Evolutionary conservation across 805 yeast species (phyloP).

Genomic region (Wickerhamiella azyma): DNA sequence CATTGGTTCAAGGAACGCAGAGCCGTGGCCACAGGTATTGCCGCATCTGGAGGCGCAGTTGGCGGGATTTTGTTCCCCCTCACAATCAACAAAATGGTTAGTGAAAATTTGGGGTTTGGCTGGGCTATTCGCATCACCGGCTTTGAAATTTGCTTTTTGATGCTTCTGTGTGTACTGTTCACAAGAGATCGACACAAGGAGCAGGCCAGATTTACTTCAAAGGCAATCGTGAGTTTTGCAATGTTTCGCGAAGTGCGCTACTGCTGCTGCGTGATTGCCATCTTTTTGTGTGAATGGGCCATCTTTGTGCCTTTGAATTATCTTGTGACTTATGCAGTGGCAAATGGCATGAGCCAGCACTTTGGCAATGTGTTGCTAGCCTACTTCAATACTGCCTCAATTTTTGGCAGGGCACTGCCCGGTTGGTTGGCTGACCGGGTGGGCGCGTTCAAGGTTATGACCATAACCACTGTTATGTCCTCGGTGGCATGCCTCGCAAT

Average conservation of each 20-base stretch:
- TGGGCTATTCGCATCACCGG: slow-evolving; percentile 47
- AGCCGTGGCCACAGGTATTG: slow-evolving; percentile 48
- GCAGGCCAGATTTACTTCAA: slow-evolving; percentile 14
- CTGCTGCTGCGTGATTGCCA: slow-evolving; percentile 21
- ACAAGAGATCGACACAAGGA: slow-evolving; percentile 27
- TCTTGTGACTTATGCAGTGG: slow-evolving; percentile 42
- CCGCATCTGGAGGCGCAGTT: slow-evolving; percentile 51
- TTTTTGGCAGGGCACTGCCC: slow-evolving; percentile 42
- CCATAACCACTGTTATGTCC: slow-evolving; percentile 33
- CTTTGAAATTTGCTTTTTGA: slow-evolving; percentile 19
- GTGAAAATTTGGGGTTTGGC: slow-evolving; percentile 35
- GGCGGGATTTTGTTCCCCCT: slow-evolving; percentile 55
- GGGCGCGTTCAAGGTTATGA: slow-evolving; percentile 48
- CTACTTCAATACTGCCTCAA: slow-evolving; percentile 31
- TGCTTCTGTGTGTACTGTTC: slow-evolving; percentile 25
- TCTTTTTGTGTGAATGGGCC: slow-evolving; percentile 35
- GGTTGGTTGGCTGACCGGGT: slow-evolving; percentile 39
- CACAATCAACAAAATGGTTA: slow-evolving; percentile 33
- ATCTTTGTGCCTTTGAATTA: slow-evolving; percentile 40
- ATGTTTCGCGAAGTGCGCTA: slow-evolving; percentile 22
- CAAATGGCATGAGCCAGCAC: slow-evolving; percentile 29
- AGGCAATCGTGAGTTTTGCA: slow-evolving; percentile 21
- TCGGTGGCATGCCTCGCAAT: slow-evolving; percentile 36
- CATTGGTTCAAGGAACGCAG: slow-evolving; percentile 49
- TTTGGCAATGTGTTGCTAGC: slow-evolving; percentile 32